Base-by-base conservation (phyloP, 441 rosid species). In the Gossypium lobatum region DNA sequence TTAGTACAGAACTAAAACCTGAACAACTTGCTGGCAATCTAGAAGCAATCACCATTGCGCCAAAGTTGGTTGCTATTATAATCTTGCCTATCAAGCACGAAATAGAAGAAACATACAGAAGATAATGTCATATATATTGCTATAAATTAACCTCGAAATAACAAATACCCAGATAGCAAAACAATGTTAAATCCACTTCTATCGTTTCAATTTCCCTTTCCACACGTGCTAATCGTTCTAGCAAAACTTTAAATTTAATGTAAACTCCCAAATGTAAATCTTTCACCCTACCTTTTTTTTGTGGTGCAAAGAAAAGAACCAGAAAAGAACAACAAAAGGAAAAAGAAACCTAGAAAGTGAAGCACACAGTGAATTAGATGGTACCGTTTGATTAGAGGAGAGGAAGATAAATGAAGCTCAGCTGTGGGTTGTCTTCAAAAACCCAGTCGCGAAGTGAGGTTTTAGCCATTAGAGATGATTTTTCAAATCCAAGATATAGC, bases 1-100 rank as follows among this genome's bases (percentile, higher is more conserved):
- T 3, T 25, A 16, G 21, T 18, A 2, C 46, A 57, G 5, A 26
- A 58, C 71, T 58, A 63, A 18, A 63, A 83, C 84, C 84, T 80
- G 81, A 71, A 80, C 46, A 80, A 45, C 53, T 73, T 16, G 70
- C 62, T n/a, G 46, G 55, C 58, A 77, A 71, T 37, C 79, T 76
- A 71, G 77, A 74, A 69, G 23, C n/a, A 52, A 53, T 69, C 48
- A 53, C 46, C 73, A 69, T 69, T 69, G 23, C 31, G 26, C 59
- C 71, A 50, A 67, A 67, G 42, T 66, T 67, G 71, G n/a, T 48
- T 1, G 45, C 16, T 28, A 1, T 18, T 14, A 34, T 11, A 21
- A 57, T 37, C 65, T 71, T 42, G 37, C 54, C 50, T 13, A 71
- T 55, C 20, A 57, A 23, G 9, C 45, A 60, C 23, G 52, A 50